A percentile compares a stretch with the other conserved stretches of the same genome.
phyloP scores from a whole-genome alignment of 2,329 filamentous ascomycete species.

The Hymenoscyphus scutula region DNA sequence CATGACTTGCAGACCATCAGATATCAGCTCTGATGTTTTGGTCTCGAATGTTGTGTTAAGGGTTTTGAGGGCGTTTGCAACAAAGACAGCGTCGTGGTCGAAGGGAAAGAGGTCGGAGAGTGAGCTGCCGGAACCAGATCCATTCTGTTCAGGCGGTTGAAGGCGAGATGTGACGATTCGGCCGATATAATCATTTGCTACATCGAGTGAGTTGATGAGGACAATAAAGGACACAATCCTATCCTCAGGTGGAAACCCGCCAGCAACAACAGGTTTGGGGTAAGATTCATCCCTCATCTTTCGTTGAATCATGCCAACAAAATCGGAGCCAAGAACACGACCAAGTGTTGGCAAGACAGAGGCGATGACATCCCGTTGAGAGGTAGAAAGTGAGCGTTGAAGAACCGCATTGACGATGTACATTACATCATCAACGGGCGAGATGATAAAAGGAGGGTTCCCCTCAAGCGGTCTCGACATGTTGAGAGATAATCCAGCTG shows the following conservation, averaged over 20 bases:
- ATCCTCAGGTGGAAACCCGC: conserved; percentile 81
- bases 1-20: conserved; percentile 80
- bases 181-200: conserved; percentile 84
- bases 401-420: conserved; percentile 95
- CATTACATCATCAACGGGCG: conserved; percentile 97
- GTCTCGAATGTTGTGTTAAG: conserved; percentile 70
- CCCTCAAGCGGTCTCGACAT: conserved; percentile 68
- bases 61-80: conserved; percentile 63
- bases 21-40: conserved; percentile 79
- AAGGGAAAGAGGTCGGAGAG: conserved; percentile 75
- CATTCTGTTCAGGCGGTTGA: conserved; percentile 42
- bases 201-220: conserved; percentile 91
- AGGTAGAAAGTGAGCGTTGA: conserved; percentile 81
- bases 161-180: conserved; percentile 77
- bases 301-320: conserved; percentile 93
- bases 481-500: conserved; percentile 74
- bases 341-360: conserved; percentile 76
- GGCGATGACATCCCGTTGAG: conserved; percentile 73
- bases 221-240: conserved; percentile 87
- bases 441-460: conserved; percentile 87
- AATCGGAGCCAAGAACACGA: conserved; percentile 81
- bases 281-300: conserved; percentile 98
- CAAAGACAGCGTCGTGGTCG: conserved; percentile 68
- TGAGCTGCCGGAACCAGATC: conserved; percentile 32
- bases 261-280: conserved; percentile 74